Evolutionary conservation across 2,329 filamentous ascomycete species (phyloP), one percentile per base, ranked within the genome.

Genomic region (Phialemonium atrogriseum): DNA sequence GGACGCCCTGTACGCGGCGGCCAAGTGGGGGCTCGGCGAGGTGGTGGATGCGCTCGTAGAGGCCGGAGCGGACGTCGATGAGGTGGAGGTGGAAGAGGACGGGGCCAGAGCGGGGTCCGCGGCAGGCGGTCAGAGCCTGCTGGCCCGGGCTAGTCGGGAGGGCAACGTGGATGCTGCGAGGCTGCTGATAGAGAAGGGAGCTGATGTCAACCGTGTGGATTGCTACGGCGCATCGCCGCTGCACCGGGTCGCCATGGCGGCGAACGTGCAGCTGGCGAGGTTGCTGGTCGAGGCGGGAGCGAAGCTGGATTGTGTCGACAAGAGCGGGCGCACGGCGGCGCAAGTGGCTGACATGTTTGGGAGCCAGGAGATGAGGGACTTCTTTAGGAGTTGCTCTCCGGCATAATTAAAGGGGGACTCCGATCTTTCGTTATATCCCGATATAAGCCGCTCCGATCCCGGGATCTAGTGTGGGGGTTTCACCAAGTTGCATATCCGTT

Each of bases 101-200:
- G 24, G 24, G n/a, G 24, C 12, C 4, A 13, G 24, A n/a, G n/a
- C n/a, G n/a, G n/a, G n/a, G n/a, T n/a, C n/a, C n/a, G n/a, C n/a
- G n/a, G n/a, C n/a, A n/a, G n/a, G n/a, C 10, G n/a, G 6, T 12
- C 27, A 30, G 18, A 30, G 16, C 9, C 12, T 30, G n/a, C 12
- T 30, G n/a, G 7, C 16, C n/a, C 16, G 27, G 15, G 27, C 27
- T 7, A 20, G 20, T 10, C 16, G 27, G 15, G 17, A 30, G 27
- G 19, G 19, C 12, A 30, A 30, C 7, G n/a, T 8, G 10, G 17
- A 22, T 13, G 19, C 27, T 11, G 27, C 19, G 18, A 14, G 15
- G 9, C n/a, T 30, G 16, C 15, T 30, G 15, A 14, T 30, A 6
- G 27, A 30, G 27, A 17, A 20, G 27, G 27, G 27, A 14, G 27